A percentile compares a stretch with the other conserved stretches of the same genome.
phyloP scores from a whole-genome alignment of 495 filamentous ascomycete species.

The Patellaria atrata region DNA sequence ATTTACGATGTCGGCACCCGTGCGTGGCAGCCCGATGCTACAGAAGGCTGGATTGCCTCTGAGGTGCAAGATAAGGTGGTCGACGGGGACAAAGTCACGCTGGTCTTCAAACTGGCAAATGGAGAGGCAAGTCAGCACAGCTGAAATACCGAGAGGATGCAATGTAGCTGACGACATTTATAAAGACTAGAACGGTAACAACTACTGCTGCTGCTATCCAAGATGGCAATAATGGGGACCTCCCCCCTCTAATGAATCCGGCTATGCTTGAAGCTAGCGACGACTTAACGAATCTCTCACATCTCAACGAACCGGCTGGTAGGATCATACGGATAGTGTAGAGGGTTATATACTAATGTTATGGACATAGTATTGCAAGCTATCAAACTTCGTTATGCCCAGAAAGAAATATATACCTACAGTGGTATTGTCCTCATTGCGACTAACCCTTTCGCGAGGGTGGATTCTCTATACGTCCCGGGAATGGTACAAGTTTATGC shows the following conservation, averaged over 20 bases:
- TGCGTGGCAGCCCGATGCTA: constrained; percentile 93
- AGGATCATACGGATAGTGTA: constrained; percentile 16
- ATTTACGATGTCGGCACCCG: constrained; percentile 92
- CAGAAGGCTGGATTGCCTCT: constrained; percentile 93
- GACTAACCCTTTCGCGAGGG: constrained; percentile 93
- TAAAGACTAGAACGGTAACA: constrained; percentile 61
- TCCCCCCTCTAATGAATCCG: constrained; percentile 96
- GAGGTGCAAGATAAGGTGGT: constrained; percentile 80
- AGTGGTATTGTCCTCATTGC: constrained; percentile 97
- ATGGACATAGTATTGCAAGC: constrained; percentile 70
- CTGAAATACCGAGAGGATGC: neutral
- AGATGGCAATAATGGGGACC: constrained; percentile 49
- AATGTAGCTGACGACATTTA: constrained; percentile 4
- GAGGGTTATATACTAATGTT: constrained; percentile 12
- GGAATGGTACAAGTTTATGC: constrained; percentile 99
- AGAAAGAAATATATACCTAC: constrained; percentile 99
- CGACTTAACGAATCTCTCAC: constrained; percentile 92
- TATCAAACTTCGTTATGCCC: constrained; percentile 91
- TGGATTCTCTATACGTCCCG: constrained; percentile 96
- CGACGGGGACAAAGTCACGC: constrained; percentile 68
- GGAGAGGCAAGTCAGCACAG: constrained; percentile 54
- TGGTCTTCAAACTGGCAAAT: constrained; percentile 78
- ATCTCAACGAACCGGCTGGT: constrained; percentile 98
- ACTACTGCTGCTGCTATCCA: constrained; percentile 69
- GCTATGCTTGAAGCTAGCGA: constrained; percentile 97